Evolutionary conservation across 805 yeast genomes (phyloP).

Genomic region (Brettanomyces custersianus): DNA sequence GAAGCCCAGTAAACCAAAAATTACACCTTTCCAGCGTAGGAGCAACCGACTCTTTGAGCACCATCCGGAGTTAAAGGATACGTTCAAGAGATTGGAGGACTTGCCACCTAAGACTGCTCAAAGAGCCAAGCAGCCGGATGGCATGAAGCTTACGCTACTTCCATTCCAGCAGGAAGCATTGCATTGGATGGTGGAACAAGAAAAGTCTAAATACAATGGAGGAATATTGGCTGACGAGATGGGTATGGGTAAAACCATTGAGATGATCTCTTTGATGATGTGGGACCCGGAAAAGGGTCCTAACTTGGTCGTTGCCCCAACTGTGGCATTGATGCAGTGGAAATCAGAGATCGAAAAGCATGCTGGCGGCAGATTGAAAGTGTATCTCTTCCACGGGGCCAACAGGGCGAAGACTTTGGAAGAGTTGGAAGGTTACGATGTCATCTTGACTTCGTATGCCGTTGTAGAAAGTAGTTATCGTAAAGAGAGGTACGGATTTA

Average conservation of each 20-base stretch:
- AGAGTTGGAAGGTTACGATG: constrained; percentile 60
- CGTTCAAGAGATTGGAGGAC: constrained; percentile 55
- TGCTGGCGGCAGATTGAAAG: constrained; percentile 61
- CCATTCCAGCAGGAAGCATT: constrained; percentile 95
- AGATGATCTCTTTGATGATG: constrained; percentile 84
- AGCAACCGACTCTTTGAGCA: constrained; percentile 58
- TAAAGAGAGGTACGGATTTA: constrained; percentile 76
- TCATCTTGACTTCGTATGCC: constrained; percentile 85
- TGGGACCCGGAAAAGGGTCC: constrained; percentile 59
- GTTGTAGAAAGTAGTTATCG: constrained; percentile 83
- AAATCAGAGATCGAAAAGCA: constrained; percentile 83
- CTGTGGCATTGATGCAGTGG: constrained; percentile 99
- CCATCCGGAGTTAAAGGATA: constrained; percentile 71
- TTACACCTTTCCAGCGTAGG: constrained; percentile 60
- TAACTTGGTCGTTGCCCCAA: constrained; percentile 89
- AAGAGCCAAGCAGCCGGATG: constrained; percentile 66
- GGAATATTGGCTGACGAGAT: constrained; percentile 97
- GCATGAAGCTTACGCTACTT: constrained; percentile 61
- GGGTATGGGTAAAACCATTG: constrained; percentile 99
- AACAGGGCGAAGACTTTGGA: constrained; percentile 51
- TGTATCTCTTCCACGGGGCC: constrained; percentile 79
- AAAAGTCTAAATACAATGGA: constrained; percentile 74
- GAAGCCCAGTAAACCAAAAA: constrained; percentile 36
- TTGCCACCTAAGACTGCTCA: constrained; percentile 39
- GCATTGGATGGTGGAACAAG: constrained; percentile 82